phyloP scores from a whole-genome alignment of 1,284 basidiomycete species.

The Phellopilus nigrolimitatus region DNA sequence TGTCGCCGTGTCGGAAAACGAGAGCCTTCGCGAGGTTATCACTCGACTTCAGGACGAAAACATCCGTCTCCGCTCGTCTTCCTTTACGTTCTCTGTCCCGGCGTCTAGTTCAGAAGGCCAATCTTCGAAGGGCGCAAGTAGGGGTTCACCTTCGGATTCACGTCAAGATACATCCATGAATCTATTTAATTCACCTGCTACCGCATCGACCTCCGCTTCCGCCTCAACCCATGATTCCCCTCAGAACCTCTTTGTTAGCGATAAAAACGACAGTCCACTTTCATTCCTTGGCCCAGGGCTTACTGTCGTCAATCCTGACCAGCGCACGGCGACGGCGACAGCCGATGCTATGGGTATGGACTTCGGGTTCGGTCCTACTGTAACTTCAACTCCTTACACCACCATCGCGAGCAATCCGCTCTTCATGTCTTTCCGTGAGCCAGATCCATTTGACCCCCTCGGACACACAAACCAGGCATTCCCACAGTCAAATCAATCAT shows the following conservation, averaged over 20 bases:
- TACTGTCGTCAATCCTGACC: constrained; percentile 53
- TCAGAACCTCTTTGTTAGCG: constrained; percentile 26
- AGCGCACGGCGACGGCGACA: constrained; percentile 42
- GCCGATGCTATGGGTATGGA: constrained; percentile 56
- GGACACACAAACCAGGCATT: background rate
- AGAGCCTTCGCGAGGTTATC: constrained; percentile 73
- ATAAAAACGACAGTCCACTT: constrained; percentile 56
- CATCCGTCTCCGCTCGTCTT: constrained; percentile 60
- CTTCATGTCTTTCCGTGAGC: constrained; percentile 75
- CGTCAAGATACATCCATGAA: constrained; percentile 22
- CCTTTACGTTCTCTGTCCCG: constrained; percentile 73
- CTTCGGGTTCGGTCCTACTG: constrained; percentile 39
- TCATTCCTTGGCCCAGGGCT: constrained; percentile 64
- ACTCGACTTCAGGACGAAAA: constrained; percentile 77
- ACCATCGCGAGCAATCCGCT: constrained; percentile 74
- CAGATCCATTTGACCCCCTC: constrained; percentile 30
- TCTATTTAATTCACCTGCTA: constrained; percentile 22
- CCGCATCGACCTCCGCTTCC: constrained; percentile 28
- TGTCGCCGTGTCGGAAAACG: constrained; percentile 61
- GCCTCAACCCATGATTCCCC: constrained; percentile 31
- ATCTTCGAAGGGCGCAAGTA: constrained; percentile 18
- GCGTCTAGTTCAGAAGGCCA: constrained; percentile 14
- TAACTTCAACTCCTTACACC: constrained; percentile 45
- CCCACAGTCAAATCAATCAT: constrained; percentile 1
- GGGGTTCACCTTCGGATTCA: constrained; percentile 22